phyloP scores from a whole-genome alignment of 1,284 basidiomycete species.

The Gomphus bonarii region DNA sequence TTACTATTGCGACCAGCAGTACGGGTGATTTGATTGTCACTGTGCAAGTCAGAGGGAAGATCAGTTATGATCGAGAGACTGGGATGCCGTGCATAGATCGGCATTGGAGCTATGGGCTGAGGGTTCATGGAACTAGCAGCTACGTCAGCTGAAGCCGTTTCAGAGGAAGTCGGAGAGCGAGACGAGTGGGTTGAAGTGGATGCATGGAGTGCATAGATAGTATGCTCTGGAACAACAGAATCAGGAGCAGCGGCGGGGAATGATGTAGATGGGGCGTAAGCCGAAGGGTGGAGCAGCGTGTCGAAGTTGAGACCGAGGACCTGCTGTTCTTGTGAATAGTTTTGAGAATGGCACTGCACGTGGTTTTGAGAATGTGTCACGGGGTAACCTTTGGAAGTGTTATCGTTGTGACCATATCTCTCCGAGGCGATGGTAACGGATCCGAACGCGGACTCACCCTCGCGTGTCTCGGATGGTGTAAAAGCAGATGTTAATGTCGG shows the following conservation, averaged over 20 bases:
- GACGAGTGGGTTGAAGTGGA: neutral
- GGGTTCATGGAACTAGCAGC: neutral
- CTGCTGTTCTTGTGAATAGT: no score
- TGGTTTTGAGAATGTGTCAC: neutral
- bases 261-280: neutral
- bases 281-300: neutral
- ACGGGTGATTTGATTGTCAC: neutral
- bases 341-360: no score
- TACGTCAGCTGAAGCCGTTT: no score
- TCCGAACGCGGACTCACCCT: slow-evolving; percentile 2
- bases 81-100: slow-evolving; percentile 6
- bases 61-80: slow-evolving; percentile 9
- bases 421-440: neutral
- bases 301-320: neutral
- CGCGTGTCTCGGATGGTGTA: neutral
- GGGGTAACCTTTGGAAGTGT: neutral
- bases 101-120: slow-evolving; percentile 1
- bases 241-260: neutral
- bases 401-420: neutral
- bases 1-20: neutral
- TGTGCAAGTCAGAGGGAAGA: neutral
- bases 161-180: neutral
- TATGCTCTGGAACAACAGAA: neutral
- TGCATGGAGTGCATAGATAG: neutral
- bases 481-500: slow-evolving; percentile 9